Base-by-base conservation (phyloP, 2,329 filamentous ascomycete species). In the Pseudocercospora pini-densiflorae region DNA sequence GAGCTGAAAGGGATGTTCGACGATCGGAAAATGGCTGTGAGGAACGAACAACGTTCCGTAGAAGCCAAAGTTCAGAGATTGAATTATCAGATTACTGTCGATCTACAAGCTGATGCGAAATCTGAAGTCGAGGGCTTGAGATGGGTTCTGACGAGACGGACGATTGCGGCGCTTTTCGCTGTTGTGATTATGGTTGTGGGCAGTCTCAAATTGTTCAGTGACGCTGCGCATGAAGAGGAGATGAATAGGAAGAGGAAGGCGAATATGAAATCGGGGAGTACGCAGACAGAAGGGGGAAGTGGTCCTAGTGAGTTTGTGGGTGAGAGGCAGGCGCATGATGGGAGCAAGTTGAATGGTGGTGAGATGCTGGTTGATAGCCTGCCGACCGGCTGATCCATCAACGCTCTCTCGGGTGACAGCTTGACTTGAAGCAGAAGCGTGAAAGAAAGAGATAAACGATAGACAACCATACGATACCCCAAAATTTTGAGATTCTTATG, bases 1-100 rank as follows among this genome's bases (percentile, higher is more conserved):
- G 92, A 94, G 63, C 86, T 98, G n/a, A 93, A 94, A 77, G 94
- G 93, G 64, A 91, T 97, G 86, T 97, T 98, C 78, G 94, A 98
- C 76, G 94, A 99, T 77, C 88, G 96, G 51, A 95, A 94, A 78
- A 97, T 98, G 92, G 88, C 89, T 1, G 93, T 97, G 1, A 85
- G 93, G 62, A 92, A 94, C 79, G 92, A 97, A 78, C 93, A 97
- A 80, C 90, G 93, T 76, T 85, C 86, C 6, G 90, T 92, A 75
- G 94, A 98, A 76, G 92, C 91, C 59, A 90, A 90, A 73, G 90
- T 93, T 69, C 94, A 97, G 84, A 91, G 97, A 81, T 86, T 98
- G 72, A 97, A 94, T 80, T 97, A 98, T 81, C 95, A 97, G 78
- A 98, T 99, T 78, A 96, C 92, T 23, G 93, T 97, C 33, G 86